Evolutionary conservation across 495 filamentous ascomycete genomes (phyloP).

Genomic region (Peziza echinospora): DNA sequence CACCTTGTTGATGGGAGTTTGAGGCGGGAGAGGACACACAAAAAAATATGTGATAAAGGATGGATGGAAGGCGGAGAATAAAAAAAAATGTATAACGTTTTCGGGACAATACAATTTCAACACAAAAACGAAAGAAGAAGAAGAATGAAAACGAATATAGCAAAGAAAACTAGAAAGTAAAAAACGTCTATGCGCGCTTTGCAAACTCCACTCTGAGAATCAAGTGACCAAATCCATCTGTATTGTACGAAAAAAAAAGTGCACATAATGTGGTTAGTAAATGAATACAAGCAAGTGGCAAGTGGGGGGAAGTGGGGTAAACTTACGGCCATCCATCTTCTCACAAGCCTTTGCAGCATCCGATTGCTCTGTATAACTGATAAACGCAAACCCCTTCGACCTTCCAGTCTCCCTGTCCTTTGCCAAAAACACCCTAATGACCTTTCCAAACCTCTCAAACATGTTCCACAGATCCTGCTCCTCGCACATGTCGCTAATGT

Average conservation of each 20-base stretch:
- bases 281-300: too few relatives aligned
- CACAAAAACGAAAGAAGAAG: background rate
- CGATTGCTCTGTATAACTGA: conserved; percentile 71
- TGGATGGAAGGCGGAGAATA: too few relatives aligned
- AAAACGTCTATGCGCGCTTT: conserved; percentile 26
- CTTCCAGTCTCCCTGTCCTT: conserved; percentile 87
- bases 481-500: conserved; percentile 94
- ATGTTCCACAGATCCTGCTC: conserved; percentile 85
- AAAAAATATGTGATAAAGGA: too few relatives aligned
- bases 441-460: conserved; percentile 90
- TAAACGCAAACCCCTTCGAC: conserved; percentile 96
- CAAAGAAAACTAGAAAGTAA: conserved; percentile 1
- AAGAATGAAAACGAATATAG: background rate
- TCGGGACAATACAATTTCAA: too few relatives aligned
- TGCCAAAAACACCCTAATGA: conserved; percentile 89
- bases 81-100: too few relatives aligned
- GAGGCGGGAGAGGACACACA: too few relatives aligned
- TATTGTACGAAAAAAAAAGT: background rate
- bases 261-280: too few relatives aligned
- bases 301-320: conserved; percentile 1
- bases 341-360: conserved; percentile 83
- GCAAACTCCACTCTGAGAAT: conserved; percentile 84
- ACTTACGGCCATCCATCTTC: conserved; percentile 90
- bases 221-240: conserved; percentile 69
- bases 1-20: too few relatives aligned